Percentiles rank a stretch among this genome's conserved stretches.
Conservation (phyloP, 805 yeast genomes). For the Peterozyma toletana region DNA sequence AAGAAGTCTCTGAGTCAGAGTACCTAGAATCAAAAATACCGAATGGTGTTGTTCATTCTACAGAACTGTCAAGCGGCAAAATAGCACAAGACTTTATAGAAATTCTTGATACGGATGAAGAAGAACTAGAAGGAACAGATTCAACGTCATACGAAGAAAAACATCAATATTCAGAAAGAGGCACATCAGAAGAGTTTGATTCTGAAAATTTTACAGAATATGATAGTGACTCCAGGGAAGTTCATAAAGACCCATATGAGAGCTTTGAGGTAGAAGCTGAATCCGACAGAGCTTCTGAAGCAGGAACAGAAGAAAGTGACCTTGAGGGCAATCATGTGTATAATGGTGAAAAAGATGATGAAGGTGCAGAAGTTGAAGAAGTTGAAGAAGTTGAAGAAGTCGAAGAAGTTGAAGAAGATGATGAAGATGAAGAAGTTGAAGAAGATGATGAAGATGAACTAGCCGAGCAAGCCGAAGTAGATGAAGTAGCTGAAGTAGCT, state of each 20-base stretch:
- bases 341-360: neutral
- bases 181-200: too few relatives aligned
- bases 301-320: slow-evolving; percentile 2
- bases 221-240: too few relatives aligned
- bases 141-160: neutral
- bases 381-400: slow-evolving; percentile 1
- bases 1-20: slow-evolving; percentile 12
- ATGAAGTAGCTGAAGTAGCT: slow-evolving; percentile 4
- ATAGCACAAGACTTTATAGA: slow-evolving; percentile 1
- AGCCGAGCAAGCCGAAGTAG: slow-evolving; percentile 1
- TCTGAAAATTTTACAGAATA: too few relatives aligned
- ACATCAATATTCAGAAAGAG: too few relatives aligned
- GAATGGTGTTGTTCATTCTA: too few relatives aligned
- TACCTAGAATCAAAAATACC: neutral
- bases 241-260: too few relatives aligned
- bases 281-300: slow-evolving; percentile 8
- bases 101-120: slow-evolving; percentile 5
- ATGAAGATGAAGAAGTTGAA: slow-evolving; percentile 5
- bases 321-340: slow-evolving; percentile 1
- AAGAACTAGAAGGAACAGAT: slow-evolving; percentile 6
- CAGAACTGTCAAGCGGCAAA: too few relatives aligned
- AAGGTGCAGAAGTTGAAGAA: neutral
- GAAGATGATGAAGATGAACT: neutral
- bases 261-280: neutral
- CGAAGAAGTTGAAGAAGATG: slow-evolving; percentile 6